Evolutionary conservation across 2,329 filamentous ascomycete species (phyloP), one percentile per base, ranked within the genome.

Genomic region (Beauveria sp.): DNA sequence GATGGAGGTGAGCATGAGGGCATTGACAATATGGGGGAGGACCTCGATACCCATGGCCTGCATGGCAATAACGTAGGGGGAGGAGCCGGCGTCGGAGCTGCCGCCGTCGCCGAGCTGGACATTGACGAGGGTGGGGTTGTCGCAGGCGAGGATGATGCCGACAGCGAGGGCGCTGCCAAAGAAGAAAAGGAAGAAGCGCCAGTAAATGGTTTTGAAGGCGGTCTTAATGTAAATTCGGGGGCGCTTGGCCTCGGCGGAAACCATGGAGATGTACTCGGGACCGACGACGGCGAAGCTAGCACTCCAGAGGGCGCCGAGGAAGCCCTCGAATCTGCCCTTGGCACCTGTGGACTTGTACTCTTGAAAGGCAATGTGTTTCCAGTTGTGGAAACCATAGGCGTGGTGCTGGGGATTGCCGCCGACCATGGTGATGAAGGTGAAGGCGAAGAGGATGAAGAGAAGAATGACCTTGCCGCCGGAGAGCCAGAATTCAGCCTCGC

Each of bases 401-500:
- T 89, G 86, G 53, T 83, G 76, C 6, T 85, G 70, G 0, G 90
- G 90, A 66, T 93, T 93, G 34, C 88, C 90, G 42, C 89, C 90
- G 8, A 91, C 77, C 87, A 92, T 91, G 54, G 85, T 86, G 66
- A 93, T 80, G 69, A 93, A 89, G n/a, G 90, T 92, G 73, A 88
- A 92, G 68, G 79, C 74, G 71, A 91, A 87, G 58, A 90, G 77
- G 14, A 86, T 84, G 63, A 86, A 76, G 66, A 88, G 88, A 52
- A 90, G 78, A 24, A 89, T 71, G 40, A 89, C 79, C 70, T 90
- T 89, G 65, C 85, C 85, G 45, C 74, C 75, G 2, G 82, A 81
- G 3, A 86, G 75, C 81, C 81, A 86, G 67, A 93, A 93, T 69
- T 93, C 89, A 12, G 86, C 83, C 70, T 90, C 86, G 65, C 87